Conservation (phyloP, 768 basidiomycete genomes). For the Kwoniella botswanensis region DNA sequence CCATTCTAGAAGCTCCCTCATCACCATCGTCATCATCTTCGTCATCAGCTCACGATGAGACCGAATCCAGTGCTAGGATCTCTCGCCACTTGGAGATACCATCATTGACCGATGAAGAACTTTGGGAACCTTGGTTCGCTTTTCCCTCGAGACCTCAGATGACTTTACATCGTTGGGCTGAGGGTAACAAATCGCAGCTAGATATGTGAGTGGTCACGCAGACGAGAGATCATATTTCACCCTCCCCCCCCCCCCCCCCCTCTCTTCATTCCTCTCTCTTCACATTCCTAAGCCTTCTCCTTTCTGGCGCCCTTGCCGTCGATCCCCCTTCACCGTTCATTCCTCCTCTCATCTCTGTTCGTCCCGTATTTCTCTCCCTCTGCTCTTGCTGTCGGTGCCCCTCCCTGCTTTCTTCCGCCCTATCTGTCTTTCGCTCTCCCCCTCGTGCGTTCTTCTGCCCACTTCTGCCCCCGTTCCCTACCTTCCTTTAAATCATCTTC, state of each 20-base stretch:
- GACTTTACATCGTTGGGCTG: constrained; percentile 24
- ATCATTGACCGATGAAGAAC: constrained; percentile 6
- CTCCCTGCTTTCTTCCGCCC: too few species aligned
- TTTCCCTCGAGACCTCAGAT: constrained; percentile 11
- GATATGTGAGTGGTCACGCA: constrained; percentile 2
- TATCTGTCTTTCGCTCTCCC: too few species aligned
- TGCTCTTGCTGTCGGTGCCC: too few species aligned
- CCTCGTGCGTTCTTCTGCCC: too few species aligned
- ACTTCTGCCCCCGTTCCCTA: too few species aligned
- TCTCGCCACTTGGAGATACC: constrained; percentile 4
- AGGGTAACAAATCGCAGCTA: constrained; percentile 8
- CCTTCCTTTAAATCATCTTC: background rate
- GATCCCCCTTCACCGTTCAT: background rate
- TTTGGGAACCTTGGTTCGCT: constrained; percentile 24
- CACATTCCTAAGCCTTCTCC: too few species aligned
- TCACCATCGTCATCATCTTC: background rate
- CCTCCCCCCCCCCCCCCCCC: background rate
- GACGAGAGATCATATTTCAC: too few species aligned
- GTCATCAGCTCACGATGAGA: background rate
- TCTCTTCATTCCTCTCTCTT: background rate
- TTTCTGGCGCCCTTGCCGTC: too few species aligned
- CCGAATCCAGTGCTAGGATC: background rate
- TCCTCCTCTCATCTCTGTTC: too few species aligned
- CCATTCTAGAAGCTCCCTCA: constrained; percentile 1
- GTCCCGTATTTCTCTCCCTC: too few species aligned